These are phyloP conservation scores for Mucuna pruriens DNA, from an alignment of 306 rosid species.

Conservation along the genomic window DNA sequence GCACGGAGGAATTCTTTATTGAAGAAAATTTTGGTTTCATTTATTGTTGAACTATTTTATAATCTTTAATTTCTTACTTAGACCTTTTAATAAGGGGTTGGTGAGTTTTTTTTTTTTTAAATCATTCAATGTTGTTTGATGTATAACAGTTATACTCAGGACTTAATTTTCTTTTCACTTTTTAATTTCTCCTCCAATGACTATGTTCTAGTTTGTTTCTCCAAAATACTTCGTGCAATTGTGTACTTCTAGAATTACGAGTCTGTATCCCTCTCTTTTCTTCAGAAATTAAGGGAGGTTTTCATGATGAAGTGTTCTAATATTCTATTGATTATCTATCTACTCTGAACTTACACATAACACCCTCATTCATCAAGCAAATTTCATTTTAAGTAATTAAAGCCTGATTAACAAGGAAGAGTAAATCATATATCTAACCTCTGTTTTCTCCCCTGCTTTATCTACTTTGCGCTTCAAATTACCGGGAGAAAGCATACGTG, in stretches of 20 bases:
- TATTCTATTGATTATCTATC: background rate
- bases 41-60: background rate
- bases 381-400: background rate
- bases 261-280: slow-evolving; percentile 11
- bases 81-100: background rate
- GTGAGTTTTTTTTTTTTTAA: background rate
- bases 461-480: background rate
- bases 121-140: slow-evolving; percentile 1
- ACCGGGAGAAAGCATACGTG: background rate
- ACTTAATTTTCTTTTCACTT: background rate
- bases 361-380: background rate
- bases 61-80: slow-evolving; percentile 8
- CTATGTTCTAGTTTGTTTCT: background rate
- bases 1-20: background rate
- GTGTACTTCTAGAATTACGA: background rate
- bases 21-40: slow-evolving; percentile 2
- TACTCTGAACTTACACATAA: background rate
- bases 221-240: slow-evolving; percentile 19
- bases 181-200: slow-evolving; percentile 18
- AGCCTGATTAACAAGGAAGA: slow-evolving; percentile 1
- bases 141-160: background rate
- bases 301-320: background rate
- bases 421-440: slow-evolving; percentile 3
- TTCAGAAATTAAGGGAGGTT: background rate
- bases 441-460: slow-evolving; percentile 20